Evolutionary conservation across 1,284 basidiomycete species (phyloP).

Genomic region (Moesziomyces globuligerus): DNA sequence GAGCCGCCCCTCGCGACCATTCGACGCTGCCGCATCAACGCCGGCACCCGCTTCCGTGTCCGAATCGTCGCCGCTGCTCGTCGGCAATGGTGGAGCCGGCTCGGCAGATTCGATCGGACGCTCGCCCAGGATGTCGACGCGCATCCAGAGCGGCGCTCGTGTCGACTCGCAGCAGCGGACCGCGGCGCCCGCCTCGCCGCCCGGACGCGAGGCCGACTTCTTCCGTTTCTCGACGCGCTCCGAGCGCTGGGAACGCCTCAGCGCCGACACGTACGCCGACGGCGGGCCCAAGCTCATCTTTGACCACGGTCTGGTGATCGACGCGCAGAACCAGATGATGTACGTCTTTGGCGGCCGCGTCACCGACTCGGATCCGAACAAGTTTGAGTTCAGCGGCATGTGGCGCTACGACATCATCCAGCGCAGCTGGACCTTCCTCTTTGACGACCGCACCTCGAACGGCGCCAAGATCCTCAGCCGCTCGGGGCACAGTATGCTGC

Average conservation of each 20-base stretch:
- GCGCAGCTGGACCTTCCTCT: conserved; percentile 61
- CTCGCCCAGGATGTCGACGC: conserved; percentile 21
- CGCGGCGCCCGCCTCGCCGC: conserved; percentile 18
- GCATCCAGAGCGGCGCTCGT: conserved; percentile 17
- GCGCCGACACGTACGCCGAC: conserved; percentile 66
- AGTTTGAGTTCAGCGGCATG: conserved; percentile 64
- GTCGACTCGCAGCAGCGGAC: conserved; percentile 29
- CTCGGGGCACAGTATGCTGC: conserved; percentile 66
- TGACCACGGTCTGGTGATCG: conserved; percentile 83
- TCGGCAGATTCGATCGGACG: conserved; percentile 15
- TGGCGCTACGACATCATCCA: conserved; percentile 65
- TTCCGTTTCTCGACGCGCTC: conserved; percentile 66
- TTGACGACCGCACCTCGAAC: conserved; percentile 58
- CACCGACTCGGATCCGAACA: conserved; percentile 71
- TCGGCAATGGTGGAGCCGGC: conserved; percentile 1
- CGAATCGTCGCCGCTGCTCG: conserved; percentile 33
- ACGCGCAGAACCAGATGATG: conserved; percentile 76
- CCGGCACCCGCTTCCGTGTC: conserved; percentile 24
- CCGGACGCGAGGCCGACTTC: conserved; percentile 60
- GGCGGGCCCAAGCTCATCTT: conserved; percentile 80
- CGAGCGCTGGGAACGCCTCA: conserved; percentile 65
- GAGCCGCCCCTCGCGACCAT: conserved; percentile 1
- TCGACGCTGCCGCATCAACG: conserved; percentile 6
- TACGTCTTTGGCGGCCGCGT: conserved; percentile 83
- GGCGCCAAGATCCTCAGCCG: conserved; percentile 44